Percentiles rank a stretch among this genome's conserved stretches.
Evolutionary conservation across 306 rosid species (phyloP).

Genomic region (Lablab purpureus): DNA sequence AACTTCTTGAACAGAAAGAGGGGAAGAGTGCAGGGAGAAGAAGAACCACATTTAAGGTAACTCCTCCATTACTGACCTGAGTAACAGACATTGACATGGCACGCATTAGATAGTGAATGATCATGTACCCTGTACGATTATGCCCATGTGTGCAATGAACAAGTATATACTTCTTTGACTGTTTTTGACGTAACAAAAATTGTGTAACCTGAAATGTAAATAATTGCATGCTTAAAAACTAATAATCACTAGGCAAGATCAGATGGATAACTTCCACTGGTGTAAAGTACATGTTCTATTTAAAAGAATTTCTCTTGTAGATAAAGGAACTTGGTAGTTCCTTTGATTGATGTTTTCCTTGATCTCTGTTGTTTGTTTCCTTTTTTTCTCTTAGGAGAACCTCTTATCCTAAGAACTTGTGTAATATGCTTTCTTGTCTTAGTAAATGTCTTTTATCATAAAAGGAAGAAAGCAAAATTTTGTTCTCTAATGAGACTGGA

Average conservation of each 20-base stretch:
- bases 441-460: not conserved
- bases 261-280: not conserved
- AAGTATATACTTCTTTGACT: constrained; percentile 85
- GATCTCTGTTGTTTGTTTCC: not conserved
- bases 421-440: not conserved
- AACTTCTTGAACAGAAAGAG: constrained; percentile 28
- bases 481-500: not conserved
- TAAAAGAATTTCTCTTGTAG: not conserved
- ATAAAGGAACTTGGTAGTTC: not conserved
- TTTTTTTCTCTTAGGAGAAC: not conserved
- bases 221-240: constrained; percentile 35
- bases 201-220: constrained; percentile 74
- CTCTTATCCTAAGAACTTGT: not conserved
- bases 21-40: not conserved
- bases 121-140: constrained; percentile 99
- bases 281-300: not conserved
- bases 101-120: constrained; percentile 93
- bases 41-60: constrained; percentile 21
- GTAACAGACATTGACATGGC: constrained; percentile 71
- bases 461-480: not conserved
- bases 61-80: constrained; percentile 68
- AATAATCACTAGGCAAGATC: constrained; percentile 9
- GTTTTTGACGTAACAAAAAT: constrained; percentile 85
- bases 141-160: constrained; percentile 99
- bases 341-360: not conserved